phyloP scores from a whole-genome alignment of 1,139 yeast species.

The Kurtzmaniella natalensis region DNA sequence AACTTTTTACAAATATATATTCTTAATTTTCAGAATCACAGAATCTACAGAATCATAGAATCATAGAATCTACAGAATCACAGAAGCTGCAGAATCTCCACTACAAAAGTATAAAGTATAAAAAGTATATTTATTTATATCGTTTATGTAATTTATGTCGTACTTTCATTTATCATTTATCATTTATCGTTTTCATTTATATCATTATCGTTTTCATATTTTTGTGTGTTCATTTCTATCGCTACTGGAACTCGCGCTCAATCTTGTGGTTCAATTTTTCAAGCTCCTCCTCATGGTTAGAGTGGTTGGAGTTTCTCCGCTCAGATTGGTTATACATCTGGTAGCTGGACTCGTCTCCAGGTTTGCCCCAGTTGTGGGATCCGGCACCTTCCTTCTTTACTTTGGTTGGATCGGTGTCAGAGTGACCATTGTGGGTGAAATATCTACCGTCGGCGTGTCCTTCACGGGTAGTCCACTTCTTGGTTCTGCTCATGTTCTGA shows the following conservation, averaged over 20 bases:
- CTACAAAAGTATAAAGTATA: no score
- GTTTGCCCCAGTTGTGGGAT: constrained; percentile 68
- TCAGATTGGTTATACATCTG: constrained; percentile 21
- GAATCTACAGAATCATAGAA: no score
- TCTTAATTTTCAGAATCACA: no score
- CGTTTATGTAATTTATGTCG: no score
- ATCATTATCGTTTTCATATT: no score
- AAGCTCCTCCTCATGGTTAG: constrained; percentile 24
- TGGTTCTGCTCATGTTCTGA: constrained; percentile 79
- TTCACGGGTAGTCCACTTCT: constrained; percentile 71
- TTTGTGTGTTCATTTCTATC: no score
- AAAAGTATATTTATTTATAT: no score
- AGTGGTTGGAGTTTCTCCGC: constrained; percentile 43
- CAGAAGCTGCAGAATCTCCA: no score
- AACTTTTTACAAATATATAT: no score
- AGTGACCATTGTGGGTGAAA: constrained; percentile 72
- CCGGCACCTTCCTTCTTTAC: constrained; percentile 87
- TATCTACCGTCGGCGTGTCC: constrained; percentile 57
- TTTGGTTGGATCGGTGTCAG: constrained; percentile 65
- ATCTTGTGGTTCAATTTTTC: constrained; percentile 20
- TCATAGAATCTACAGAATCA: no score
- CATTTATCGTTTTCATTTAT: no score
- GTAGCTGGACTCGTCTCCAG: constrained; percentile 52
- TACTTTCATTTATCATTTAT: no score
- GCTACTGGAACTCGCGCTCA: constrained; percentile 12